Evolutionary conservation across 139 green algal genomes (phyloP), one percentile per base, ranked within the genome.

Genomic region (Haematococcus lacustris): DNA sequence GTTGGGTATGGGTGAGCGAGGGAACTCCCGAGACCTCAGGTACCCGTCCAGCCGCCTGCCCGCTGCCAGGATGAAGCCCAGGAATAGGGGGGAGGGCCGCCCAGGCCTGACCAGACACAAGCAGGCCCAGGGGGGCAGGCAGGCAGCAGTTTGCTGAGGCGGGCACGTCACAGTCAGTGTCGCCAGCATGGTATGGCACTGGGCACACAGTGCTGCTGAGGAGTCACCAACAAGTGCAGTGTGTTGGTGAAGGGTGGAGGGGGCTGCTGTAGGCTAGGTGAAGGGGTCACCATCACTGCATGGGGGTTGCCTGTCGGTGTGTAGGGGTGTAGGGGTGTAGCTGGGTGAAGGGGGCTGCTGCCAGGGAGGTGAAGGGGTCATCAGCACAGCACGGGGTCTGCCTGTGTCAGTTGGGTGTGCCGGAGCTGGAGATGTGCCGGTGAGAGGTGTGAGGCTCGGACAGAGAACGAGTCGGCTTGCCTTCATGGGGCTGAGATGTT

Each of bases 41-140:
- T 82, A 85, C 1, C n/a, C 65, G 61, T 88, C 78, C 35, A 91
- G 71, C 59, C 81, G 76, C 38, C 81, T 82, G 51, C 64, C 73
- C 17, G 91, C 64, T 0, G 92, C 89, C 32, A 96, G 83, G 63
- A 96, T 87, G 71, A 96, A 91, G 59, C 91, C 92, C 62, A 96
- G 84, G 85, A 97, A 97, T 23, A 96, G 83, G 21, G 93, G 87
- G 0, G 84, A 91, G 37, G 93, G 87, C 71, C 86, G 87, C 73
- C 85, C 81, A 13, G 91, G 89, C 50, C 88, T 78, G 25, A 37
- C 63, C n/a, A n/a, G 72, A 25, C 21, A n/a, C 6, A 21, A 30
- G 38, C 53, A 64, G 23, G 21, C 21, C 53, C 30, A 53, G 43
- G 17, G 9, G 9, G 17, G 9, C 43, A 53, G 43, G 43, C 43